Evolutionary conservation across 1,284 basidiomycete species (phyloP).

Genomic region (Pseudomicrostroma phylloplanum): DNA sequence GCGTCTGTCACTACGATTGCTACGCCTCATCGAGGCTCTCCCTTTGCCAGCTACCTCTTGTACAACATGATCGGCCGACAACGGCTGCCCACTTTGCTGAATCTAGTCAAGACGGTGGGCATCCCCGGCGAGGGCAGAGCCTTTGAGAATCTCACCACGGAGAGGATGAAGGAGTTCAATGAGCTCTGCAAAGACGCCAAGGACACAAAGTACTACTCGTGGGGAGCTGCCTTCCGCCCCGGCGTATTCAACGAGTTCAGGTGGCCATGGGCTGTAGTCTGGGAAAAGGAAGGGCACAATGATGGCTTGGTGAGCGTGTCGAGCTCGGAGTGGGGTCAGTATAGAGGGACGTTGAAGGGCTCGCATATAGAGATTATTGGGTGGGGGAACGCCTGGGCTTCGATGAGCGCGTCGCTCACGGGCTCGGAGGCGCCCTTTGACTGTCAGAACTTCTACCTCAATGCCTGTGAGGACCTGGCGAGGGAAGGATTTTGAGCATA

Average conservation of each 20-base stretch:
- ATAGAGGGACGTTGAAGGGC: constrained; percentile 74
- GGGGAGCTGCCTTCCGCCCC: constrained; percentile 83
- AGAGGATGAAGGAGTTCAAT: constrained; percentile 82
- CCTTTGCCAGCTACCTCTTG: constrained; percentile 86
- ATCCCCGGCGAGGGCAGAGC: constrained; percentile 79
- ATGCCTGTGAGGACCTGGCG: constrained; percentile 18
- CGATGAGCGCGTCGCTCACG: not conserved
- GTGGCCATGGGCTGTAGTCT: constrained; percentile 74
- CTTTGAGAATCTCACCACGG: constrained; percentile 77
- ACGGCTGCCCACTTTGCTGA: constrained; percentile 54
- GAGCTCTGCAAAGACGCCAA: constrained; percentile 69
- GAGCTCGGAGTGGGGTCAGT: constrained; percentile 68
- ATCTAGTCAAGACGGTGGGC: constrained; percentile 69
- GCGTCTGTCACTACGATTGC: constrained; percentile 83
- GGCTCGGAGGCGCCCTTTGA: constrained; percentile 13
- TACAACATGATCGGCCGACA: constrained; percentile 55
- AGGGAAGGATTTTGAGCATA: constrained; percentile 13
- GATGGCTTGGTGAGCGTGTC: constrained; percentile 80
- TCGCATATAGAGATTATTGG: constrained; percentile 61
- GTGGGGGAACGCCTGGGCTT: constrained; percentile 3
- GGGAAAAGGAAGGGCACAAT: constrained; percentile 78
- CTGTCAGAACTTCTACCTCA: constrained; percentile 12
- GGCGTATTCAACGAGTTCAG: constrained; percentile 45
- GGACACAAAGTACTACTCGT: constrained; percentile 79
- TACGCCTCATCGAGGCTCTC: constrained; percentile 83